Conservation (phyloP, 805 yeast species). For the Yueomyces sp. region DNA sequence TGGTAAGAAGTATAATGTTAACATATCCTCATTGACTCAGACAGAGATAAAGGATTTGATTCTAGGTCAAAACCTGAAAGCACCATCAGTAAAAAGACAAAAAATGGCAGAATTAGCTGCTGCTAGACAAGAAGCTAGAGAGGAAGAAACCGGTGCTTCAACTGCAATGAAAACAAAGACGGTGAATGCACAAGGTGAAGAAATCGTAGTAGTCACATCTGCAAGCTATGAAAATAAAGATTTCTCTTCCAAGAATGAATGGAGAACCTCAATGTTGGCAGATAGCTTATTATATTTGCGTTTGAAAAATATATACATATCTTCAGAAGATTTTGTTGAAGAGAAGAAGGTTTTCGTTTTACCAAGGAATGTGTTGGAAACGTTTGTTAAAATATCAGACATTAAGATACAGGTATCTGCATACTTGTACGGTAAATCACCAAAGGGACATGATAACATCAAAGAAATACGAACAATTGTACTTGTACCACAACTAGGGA, state of each 20-base stretch:
- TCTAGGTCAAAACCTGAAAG: constrained; percentile 83
- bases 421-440: constrained; percentile 65
- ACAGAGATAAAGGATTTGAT: constrained; percentile 88
- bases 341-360: constrained; percentile 55
- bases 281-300: constrained; percentile 61
- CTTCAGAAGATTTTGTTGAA: constrained; percentile 51
- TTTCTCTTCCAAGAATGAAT: constrained; percentile 74
- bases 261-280: constrained; percentile 82
- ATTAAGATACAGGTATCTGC: constrained; percentile 74
- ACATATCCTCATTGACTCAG: constrained; percentile 78
- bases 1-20: constrained; percentile 73
- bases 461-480: constrained; percentile 69
- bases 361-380: constrained; percentile 69
- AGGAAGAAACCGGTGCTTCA: constrained; percentile 34
- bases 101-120: constrained; percentile 66
- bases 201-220: constrained; percentile 87
- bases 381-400: constrained; percentile 71
- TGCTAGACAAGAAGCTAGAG: constrained; percentile 27
- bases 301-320: constrained; percentile 58
- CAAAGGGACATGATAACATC: constrained; percentile 53
- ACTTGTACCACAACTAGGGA: constrained; percentile 81
- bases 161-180: constrained; percentile 75
- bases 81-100: constrained; percentile 80
- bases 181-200: constrained; percentile 90
- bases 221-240: constrained; percentile 74